Percentiles rank a stretch among this genome's conserved stretches.
Conservation (phyloP, 495 filamentous ascomycete genomes). For the Jackrogersella minutella region DNA sequence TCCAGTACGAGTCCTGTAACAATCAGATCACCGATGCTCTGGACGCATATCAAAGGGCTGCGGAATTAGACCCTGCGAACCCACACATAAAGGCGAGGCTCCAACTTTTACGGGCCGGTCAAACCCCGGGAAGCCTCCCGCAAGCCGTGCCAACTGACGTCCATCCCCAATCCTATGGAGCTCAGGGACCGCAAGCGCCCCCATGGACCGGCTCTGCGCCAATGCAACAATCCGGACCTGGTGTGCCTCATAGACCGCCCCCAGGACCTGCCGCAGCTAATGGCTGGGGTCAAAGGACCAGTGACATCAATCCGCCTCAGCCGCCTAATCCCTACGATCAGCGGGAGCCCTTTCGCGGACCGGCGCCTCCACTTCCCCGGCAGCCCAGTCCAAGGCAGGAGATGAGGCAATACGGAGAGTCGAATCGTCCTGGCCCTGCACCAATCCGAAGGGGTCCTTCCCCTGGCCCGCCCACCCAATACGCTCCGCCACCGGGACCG, state of each 20-base stretch:
- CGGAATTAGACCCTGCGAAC: slow-evolving; percentile 91
- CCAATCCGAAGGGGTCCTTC: slow-evolving; percentile 55
- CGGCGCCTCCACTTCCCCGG: slow-evolving; percentile 66
- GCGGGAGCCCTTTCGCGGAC: slow-evolving; percentile 70
- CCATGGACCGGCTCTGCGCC: slow-evolving; percentile 81
- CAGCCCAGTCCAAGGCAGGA: slow-evolving; percentile 75
- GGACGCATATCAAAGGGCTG: slow-evolving; percentile 93
- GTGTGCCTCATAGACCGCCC: slow-evolving; percentile 63
- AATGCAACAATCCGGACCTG: slow-evolving; percentile 64
- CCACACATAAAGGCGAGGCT: slow-evolving; percentile 96
- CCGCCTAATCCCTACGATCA: slow-evolving; percentile 83
- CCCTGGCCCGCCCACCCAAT: slow-evolving; percentile 64
- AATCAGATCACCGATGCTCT: slow-evolving; percentile 97
- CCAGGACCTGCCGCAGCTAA: slow-evolving; percentile 68
- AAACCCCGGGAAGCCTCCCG: slow-evolving; percentile 64
- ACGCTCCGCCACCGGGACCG: slow-evolving; percentile 61
- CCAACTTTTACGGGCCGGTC: slow-evolving; percentile 82
- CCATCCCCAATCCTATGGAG: slow-evolving; percentile 80
- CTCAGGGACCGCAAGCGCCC: slow-evolving; percentile 74
- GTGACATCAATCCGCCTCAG: slow-evolving; percentile 77
- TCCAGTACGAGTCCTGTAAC: slow-evolving; percentile 96
- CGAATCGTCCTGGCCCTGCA: slow-evolving; percentile 64
- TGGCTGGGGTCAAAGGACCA: slow-evolving; percentile 79
- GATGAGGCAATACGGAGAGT: slow-evolving; percentile 77
- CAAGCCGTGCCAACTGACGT: slow-evolving; percentile 58